Conservation (phyloP, 1,284 basidiomycete species). For the Schizophyllum commune region DNA sequence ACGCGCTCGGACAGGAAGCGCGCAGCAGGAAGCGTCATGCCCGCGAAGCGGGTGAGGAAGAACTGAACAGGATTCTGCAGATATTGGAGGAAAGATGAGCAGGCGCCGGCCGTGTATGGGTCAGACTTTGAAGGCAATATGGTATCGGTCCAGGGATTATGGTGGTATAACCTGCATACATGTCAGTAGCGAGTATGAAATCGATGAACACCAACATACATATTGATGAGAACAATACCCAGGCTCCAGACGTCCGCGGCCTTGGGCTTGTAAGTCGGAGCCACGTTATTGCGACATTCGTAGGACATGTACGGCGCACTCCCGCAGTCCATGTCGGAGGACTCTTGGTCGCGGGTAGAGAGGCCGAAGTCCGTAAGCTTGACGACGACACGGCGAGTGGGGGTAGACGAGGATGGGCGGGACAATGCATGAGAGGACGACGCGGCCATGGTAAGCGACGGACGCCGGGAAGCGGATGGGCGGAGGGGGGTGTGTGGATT, state of each 20-base stretch:
- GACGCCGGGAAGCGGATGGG: background rate
- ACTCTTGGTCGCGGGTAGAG: slow-evolving; percentile 82
- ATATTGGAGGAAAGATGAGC: slow-evolving; percentile 82
- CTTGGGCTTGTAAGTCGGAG: slow-evolving; percentile 86
- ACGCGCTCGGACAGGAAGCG: slow-evolving; percentile 81
- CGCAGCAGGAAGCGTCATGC: slow-evolving; percentile 85
- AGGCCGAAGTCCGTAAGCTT: slow-evolving; percentile 98
- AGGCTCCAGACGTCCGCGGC: slow-evolving; percentile 98
- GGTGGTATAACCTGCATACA: slow-evolving; percentile 81
- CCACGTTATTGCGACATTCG: slow-evolving; percentile 96
- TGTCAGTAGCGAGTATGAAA: slow-evolving; percentile 9
- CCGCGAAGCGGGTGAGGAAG: slow-evolving; percentile 85
- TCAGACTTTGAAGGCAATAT: background rate
- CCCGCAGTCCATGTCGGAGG: slow-evolving; percentile 96
- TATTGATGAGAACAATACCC: slow-evolving; percentile 97
- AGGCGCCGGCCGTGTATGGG: slow-evolving; percentile 45
- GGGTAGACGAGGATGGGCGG: background rate
- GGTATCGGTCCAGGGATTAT: slow-evolving; percentile 97
- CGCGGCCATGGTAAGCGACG: background rate
- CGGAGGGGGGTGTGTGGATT: background rate
- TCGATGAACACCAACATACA: slow-evolving; percentile 41
- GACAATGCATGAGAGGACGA: background rate
- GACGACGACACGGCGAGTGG: slow-evolving; percentile 63
- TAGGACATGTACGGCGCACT: slow-evolving; percentile 99
- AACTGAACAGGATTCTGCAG: slow-evolving; percentile 76